Conservation (phyloP, 306 rosid species). For the Phaseolus lunatus region DNA sequence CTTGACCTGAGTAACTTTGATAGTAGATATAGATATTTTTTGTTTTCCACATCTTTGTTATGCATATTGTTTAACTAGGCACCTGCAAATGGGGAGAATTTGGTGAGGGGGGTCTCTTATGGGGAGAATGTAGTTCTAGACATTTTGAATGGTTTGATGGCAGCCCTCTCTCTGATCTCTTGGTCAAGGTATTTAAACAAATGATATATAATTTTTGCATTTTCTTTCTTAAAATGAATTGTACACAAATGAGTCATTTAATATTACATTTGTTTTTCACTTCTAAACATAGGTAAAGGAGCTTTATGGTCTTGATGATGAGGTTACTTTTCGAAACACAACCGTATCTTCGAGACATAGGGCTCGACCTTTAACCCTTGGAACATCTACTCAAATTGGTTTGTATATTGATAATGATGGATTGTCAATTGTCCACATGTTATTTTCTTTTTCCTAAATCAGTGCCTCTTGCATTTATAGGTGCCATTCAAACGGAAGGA, state of each 20-base stretch:
- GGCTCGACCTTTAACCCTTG: constrained; percentile 76
- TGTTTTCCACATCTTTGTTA: constrained; percentile 29
- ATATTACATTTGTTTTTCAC: constrained; percentile 7
- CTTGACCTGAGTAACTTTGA: no score
- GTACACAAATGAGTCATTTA: constrained; percentile 22
- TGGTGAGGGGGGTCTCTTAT: constrained; percentile 95
- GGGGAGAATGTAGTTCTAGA: constrained; percentile 93
- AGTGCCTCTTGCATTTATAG: constrained; percentile 50
- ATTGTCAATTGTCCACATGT: background rate
- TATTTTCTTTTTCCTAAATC: constrained; percentile 7
- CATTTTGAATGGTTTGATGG: constrained; percentile 97
- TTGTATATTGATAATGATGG: constrained; percentile 49
- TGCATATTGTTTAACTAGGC: constrained; percentile 56
- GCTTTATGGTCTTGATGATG: constrained; percentile 80
- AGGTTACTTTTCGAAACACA: constrained; percentile 77
- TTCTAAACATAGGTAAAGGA: constrained; percentile 74
- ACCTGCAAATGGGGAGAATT: constrained; percentile 87
- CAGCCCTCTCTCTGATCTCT: constrained; percentile 67
- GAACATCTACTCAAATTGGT: constrained; percentile 97
- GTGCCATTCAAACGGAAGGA: constrained; percentile 93
- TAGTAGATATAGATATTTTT: background rate
- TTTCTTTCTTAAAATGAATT: constrained; percentile 20
- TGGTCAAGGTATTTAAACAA: constrained; percentile 65
- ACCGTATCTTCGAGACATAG: constrained; percentile 75
- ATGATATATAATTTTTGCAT: background rate